Conservation (phyloP, 164 flowering plant species). For the Tetrastigma voinierianum region DNA sequence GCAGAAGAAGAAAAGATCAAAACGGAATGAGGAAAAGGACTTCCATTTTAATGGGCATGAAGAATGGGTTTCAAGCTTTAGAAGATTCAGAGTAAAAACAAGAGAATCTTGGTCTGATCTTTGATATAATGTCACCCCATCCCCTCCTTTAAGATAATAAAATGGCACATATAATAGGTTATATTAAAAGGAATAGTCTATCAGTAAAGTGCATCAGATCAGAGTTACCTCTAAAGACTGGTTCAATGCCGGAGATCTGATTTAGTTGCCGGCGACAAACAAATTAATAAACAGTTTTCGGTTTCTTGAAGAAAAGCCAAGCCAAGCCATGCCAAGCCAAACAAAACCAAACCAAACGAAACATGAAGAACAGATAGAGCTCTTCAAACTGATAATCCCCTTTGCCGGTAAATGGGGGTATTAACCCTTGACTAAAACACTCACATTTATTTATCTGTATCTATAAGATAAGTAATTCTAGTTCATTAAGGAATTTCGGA, state of each 20-base stretch:
- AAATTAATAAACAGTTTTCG: slow-evolving; percentile 2
- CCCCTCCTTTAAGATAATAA: not conserved
- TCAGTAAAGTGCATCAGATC: not conserved
- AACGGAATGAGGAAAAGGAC: too few relatives aligned
- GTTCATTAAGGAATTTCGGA: too few relatives aligned
- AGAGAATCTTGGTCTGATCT: too few relatives aligned
- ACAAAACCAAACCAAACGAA: slow-evolving; percentile 8
- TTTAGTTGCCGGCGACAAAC: slow-evolving; percentile 5
- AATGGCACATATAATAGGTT: not conserved
- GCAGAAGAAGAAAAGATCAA: too few relatives aligned
- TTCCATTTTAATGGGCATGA: too few relatives aligned
- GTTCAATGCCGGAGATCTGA: slow-evolving; percentile 40
- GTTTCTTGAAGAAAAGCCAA: slow-evolving; percentile 6
- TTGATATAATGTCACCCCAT: too few relatives aligned
- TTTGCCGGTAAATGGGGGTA: slow-evolving; percentile 26
- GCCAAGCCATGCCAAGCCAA: too few relatives aligned
- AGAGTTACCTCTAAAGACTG: slow-evolving; percentile 21
- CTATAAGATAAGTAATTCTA: too few relatives aligned
- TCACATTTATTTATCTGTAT: not conserved
- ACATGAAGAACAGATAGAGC: slow-evolving; percentile 1
- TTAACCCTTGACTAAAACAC: not conserved
- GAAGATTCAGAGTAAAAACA: too few relatives aligned
- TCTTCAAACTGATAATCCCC: slow-evolving; percentile 19
- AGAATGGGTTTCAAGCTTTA: too few relatives aligned
- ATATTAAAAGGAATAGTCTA: not conserved